phyloP scores from a whole-genome alignment of 306 rosid genomes.

The Potentilla sterilis region DNA sequence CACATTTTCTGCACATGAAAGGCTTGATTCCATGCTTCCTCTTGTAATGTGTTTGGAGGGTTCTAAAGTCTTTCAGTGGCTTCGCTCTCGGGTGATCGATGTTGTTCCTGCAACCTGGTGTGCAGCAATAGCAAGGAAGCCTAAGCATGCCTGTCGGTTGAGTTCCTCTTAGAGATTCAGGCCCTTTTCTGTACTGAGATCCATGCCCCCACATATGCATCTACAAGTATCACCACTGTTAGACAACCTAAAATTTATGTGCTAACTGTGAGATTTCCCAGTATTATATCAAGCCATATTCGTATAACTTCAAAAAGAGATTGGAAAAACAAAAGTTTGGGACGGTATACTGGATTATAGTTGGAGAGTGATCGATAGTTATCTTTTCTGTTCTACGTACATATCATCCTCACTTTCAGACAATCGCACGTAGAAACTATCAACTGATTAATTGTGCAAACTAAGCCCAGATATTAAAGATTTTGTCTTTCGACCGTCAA shows the following conservation, averaged over 20 bases:
- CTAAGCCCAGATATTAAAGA: neutral
- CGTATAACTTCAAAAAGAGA: neutral
- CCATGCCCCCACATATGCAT: slow-evolving; percentile 99
- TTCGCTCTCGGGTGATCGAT: slow-evolving; percentile 90
- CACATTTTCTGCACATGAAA: slow-evolving; percentile 91
- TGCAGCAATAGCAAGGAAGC: slow-evolving; percentile 93
- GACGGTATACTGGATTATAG: neutral
- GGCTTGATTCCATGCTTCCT: slow-evolving; percentile 96
- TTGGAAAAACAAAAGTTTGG: neutral
- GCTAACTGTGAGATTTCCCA: neutral
- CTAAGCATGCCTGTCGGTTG: slow-evolving; percentile 97
- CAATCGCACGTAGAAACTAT: slow-evolving; percentile 1
- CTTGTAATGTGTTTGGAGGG: slow-evolving; percentile 96
- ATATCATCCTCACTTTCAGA: neutral
- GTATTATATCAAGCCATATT: neutral
- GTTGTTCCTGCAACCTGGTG: slow-evolving; percentile 94
- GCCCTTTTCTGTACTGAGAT: slow-evolving; percentile 94
- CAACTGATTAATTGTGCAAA: neutral
- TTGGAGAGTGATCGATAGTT: neutral
- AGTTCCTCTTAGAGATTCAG: slow-evolving; percentile 90
- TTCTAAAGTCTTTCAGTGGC: slow-evolving; percentile 89
- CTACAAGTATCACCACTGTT: slow-evolving; percentile 30
- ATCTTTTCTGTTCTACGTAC: neutral
- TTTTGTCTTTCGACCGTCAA: neutral
- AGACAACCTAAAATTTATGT: neutral